Percentiles rank a stretch among this genome's conserved stretches.
Evolutionary conservation across 352 stramenopile species (phyloP).

Genomic region (Globisporangium emineosum): DNA sequence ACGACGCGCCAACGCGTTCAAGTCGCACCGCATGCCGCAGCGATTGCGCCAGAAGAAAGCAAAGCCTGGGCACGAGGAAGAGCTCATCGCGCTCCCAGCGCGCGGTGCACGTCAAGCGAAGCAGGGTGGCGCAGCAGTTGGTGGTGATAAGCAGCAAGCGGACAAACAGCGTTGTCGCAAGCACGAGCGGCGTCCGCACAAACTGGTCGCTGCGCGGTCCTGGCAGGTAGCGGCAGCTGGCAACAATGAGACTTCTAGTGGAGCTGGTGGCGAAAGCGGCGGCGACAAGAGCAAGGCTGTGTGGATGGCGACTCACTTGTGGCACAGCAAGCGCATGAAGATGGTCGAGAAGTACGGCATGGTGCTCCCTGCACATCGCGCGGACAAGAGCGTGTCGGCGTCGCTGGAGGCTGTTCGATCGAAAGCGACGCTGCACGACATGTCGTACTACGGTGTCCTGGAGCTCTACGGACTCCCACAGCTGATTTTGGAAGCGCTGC

Average conservation of each 20-base stretch:
- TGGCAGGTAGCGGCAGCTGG: constrained; percentile 21
- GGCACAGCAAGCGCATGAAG: constrained; percentile 76
- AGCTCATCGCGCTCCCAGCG: constrained; percentile 22
- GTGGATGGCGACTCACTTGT: constrained; percentile 68
- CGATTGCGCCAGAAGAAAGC: constrained; percentile 33
- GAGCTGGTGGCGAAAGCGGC: not conserved
- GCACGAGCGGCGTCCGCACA: constrained; percentile 53
- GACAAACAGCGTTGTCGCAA: constrained; percentile 44
- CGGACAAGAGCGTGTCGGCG: constrained; percentile 67
- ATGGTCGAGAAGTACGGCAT: constrained; percentile 57
- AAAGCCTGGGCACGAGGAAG: constrained; percentile 7
- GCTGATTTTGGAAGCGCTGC: constrained; percentile 54
- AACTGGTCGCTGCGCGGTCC: constrained; percentile 35
- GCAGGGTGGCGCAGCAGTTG: not conserved
- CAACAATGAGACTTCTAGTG: not conserved
- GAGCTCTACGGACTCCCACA: constrained; percentile 60
- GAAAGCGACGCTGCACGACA: constrained; percentile 54
- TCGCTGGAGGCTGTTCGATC: constrained; percentile 50
- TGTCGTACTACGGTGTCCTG: constrained; percentile 62
- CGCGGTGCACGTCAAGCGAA: not conserved
- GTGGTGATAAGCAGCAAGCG: not conserved
- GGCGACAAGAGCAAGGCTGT: constrained; percentile 17
- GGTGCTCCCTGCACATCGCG: constrained; percentile 36
- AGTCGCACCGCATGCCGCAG: constrained; percentile 63
- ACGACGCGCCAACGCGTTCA: constrained; percentile 76